Percentiles rank a stretch among this genome's conserved stretches.
phyloP scores from a whole-genome alignment of 2,329 filamentous ascomycete genomes.

The Sphaerulina musiva region DNA sequence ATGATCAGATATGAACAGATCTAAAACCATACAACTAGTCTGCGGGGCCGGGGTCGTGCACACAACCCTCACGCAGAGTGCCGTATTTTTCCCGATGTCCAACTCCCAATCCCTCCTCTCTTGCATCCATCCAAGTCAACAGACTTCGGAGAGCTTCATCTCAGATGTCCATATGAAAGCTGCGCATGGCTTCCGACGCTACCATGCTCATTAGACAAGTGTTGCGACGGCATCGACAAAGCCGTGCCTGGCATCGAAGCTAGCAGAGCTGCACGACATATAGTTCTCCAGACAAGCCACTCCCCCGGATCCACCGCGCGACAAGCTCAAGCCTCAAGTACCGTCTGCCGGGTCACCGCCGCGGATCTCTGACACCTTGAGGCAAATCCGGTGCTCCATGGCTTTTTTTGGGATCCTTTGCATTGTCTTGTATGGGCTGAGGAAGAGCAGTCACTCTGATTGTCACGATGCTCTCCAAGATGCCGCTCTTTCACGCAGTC shows the following conservation, averaged over 20 bases:
- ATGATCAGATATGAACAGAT: too few relatives aligned
- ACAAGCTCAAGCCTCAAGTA: conserved; percentile 13
- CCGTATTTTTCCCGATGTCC: too few relatives aligned
- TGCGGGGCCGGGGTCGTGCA: too few relatives aligned
- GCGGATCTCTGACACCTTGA: neutral
- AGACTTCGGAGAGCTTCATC: neutral
- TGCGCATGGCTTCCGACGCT: neutral
- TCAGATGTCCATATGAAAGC: neutral
- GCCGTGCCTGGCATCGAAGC: conserved; percentile 11
- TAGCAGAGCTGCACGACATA: conserved; percentile 14
- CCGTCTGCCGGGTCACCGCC: conserved; percentile 11
- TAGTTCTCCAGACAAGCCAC: conserved; percentile 7
- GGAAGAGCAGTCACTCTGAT: neutral
- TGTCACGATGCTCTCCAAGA: neutral
- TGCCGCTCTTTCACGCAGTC: neutral
- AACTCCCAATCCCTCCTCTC: too few relatives aligned
- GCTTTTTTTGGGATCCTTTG: neutral
- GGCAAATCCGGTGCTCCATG: neutral
- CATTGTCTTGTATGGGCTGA: neutral
- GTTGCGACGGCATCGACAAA: neutral
- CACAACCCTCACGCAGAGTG: too few relatives aligned
- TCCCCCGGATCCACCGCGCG: conserved; percentile 8
- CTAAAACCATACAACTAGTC: too few relatives aligned
- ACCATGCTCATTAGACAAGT: neutral
- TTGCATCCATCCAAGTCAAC: too few relatives aligned